Evolutionary conservation across 2,329 filamentous ascomycete species (phyloP).

Genomic region (Clonostachys rhizophaga): DNA sequence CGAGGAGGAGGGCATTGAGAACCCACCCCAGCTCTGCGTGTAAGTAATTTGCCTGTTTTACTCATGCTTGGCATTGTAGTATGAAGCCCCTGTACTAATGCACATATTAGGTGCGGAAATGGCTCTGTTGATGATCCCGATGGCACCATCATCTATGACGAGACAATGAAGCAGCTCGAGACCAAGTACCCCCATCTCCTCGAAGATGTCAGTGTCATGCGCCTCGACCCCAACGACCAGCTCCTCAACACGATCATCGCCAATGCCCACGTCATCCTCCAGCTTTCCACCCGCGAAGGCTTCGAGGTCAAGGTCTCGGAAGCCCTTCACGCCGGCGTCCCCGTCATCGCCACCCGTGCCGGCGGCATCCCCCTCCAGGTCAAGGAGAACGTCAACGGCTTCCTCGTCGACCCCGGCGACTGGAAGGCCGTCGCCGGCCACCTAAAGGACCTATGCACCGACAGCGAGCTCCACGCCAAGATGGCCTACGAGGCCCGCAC

Average conservation of each 20-base stretch:
- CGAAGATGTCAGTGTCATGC: constrained; percentile 68
- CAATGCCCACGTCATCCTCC: constrained; percentile 68
- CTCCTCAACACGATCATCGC: constrained; percentile 72
- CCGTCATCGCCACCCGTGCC: constrained; percentile 68
- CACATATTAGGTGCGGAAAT: constrained; percentile 55
- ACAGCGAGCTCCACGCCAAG: constrained; percentile 57
- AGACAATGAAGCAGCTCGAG: constrained; percentile 65
- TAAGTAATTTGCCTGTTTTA: constrained; percentile 17
- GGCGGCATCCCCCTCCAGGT: constrained; percentile 82
- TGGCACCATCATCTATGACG: constrained; percentile 65
- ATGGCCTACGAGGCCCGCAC: constrained; percentile 61
- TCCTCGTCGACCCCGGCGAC: constrained; percentile 68
- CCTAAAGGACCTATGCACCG: constrained; percentile 60
- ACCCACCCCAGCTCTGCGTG: constrained; percentile 68
- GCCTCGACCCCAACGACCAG: constrained; percentile 74
- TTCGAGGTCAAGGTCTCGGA: constrained; percentile 88
- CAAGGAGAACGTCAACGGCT: constrained; percentile 66
- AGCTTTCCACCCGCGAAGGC: constrained; percentile 76
- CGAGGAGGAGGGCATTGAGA: constrained; percentile 42
- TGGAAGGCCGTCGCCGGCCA: constrained; percentile 64
- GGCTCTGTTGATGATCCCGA: constrained; percentile 80
- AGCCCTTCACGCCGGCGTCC: constrained; percentile 74
- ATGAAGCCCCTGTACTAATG: neutral
- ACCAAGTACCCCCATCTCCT: constrained; percentile 56
- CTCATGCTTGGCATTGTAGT: neutral